Evolutionary conservation across 306 rosid genomes (phyloP).

Genomic region (Mucuna pruriens): DNA sequence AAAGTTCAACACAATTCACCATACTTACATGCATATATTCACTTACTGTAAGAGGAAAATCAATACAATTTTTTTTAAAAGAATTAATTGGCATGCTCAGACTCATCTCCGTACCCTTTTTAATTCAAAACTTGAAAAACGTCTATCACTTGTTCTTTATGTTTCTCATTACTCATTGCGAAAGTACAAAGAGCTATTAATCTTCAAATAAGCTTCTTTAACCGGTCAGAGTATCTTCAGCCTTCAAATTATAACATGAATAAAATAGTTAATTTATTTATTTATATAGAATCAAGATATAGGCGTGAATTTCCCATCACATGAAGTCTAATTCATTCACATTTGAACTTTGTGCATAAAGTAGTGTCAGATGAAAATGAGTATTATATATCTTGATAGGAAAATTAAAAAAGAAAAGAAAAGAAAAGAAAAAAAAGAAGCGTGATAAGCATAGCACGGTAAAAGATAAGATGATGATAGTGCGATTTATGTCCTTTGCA

Average conservation of each 20-base stretch:
- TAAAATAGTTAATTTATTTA: not conserved
- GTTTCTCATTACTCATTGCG: not conserved
- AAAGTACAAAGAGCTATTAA: not conserved
- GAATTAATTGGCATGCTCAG: not conserved
- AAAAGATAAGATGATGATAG: conserved; percentile 23
- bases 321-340: conserved; percentile 8
- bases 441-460: conserved; percentile 3
- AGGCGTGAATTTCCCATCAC: not conserved
- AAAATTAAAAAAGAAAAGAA: not conserved
- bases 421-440: not conserved
- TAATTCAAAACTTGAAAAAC: not conserved
- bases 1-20: not conserved
- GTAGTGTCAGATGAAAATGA: conserved; percentile 24
- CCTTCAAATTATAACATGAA: not conserved
- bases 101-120: not conserved
- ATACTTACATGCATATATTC: not conserved
- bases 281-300: not conserved
- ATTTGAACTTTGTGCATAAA: conserved; percentile 24
- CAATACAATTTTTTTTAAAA: not conserved
- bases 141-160: not conserved
- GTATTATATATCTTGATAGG: not conserved
- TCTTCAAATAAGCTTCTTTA: not conserved
- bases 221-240: not conserved
- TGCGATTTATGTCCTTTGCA: conserved; percentile 30
- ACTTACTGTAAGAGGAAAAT: not conserved